Evolutionary conservation across 208 protist genomes (phyloP), one percentile per base, ranked within the genome.

Genomic region (Trypanosoma mega): DNA sequence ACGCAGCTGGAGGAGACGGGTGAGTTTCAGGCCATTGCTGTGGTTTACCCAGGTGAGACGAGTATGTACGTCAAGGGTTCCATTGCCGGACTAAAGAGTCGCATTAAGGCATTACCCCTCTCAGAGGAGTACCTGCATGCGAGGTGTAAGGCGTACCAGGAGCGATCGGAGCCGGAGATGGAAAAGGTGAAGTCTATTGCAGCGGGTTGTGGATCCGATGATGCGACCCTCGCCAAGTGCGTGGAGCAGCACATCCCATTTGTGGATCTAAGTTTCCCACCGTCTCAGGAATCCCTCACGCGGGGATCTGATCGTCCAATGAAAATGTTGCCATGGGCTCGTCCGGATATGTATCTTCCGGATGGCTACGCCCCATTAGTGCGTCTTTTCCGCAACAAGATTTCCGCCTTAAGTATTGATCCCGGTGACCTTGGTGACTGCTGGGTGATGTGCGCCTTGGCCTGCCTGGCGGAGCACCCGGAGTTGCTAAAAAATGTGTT

Each of bases 371-470:
- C 31, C 3, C 57, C 26, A 2, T 30, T 51, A 23, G 57, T 72
- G 20, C 65, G 57, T 36, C 43, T 74, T 5, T 74, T 74, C 31
- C 68, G 68, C 31, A 57, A 53, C 31, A 63, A 23, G n/a, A 54
- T 74, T 20, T 56, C 43, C 31, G 60, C 75, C 14, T 39, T 66
- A 36, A 68, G 44, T 30, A 53, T 85, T 43, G 69, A 68, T 18
- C 34, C 51, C 44, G 82, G 81, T 9, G 74, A 84, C 21, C 55
- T 91, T 34, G 67, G 62, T 26, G 78, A 93, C 55, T 78, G 72
- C 64, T 94, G 78, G 41, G 55, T 93, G 24, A 67, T 90, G 23
- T 78, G 77, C 31, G 80, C 84, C 39, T 82, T 93, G 24, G 80
- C 83, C 11, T 58, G 74, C 29, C 41, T 91, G 18, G 80, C 85